Conservation (phyloP, 1,139 yeast genomes). For the Diutina neorugosa region DNA sequence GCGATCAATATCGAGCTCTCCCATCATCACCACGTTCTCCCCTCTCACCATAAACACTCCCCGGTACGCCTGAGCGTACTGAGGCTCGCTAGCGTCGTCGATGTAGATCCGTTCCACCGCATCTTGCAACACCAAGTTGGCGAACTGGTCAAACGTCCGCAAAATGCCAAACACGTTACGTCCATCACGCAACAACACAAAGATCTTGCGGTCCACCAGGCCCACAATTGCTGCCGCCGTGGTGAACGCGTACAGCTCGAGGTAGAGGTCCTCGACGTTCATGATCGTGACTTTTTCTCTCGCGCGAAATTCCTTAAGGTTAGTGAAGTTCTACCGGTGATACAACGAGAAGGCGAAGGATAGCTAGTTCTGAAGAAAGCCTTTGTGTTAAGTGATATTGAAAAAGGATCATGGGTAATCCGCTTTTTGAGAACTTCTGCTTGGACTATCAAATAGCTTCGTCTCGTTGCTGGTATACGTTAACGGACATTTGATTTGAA, state of each 20-base stretch:
- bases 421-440: too few relatives aligned
- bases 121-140: constrained; percentile 86
- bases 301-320: too few relatives aligned
- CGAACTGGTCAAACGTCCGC: constrained; percentile 92
- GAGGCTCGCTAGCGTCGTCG: constrained; percentile 16
- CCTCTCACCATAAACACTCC: constrained; percentile 91
- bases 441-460: too few relatives aligned
- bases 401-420: too few relatives aligned
- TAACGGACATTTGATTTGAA: too few relatives aligned
- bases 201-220: constrained; percentile 79
- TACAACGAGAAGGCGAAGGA: too few relatives aligned
- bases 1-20: constrained; percentile 82
- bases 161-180: constrained; percentile 79
- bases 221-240: constrained; percentile 96
- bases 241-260: constrained; percentile 76
- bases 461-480: too few relatives aligned
- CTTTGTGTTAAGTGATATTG: too few relatives aligned
- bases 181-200: constrained; percentile 84
- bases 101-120: constrained; percentile 77
- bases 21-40: constrained; percentile 92
- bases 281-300: neutral
- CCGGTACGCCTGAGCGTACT: constrained; percentile 62
- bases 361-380: too few relatives aligned
- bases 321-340: too few relatives aligned
- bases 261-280: constrained; percentile 36